phyloP scores from a whole-genome alignment of 257 asterid genomes.

The Nyctanthes arbortristis region DNA sequence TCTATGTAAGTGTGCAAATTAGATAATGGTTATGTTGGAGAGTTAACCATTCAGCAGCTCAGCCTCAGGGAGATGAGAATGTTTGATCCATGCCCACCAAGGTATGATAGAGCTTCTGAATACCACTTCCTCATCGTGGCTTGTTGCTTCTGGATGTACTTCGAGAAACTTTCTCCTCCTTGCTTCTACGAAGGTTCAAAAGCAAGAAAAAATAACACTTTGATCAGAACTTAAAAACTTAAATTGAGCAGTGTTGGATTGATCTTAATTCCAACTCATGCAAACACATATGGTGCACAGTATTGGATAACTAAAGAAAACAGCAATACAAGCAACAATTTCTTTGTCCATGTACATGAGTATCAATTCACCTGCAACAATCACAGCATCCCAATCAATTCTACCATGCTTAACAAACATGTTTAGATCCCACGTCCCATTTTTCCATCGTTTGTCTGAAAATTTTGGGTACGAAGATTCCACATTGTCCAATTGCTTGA shows the following conservation, averaged over 20 bases:
- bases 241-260: not conserved
- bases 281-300: too few relatives aligned
- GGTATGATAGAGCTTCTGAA: conserved; percentile 69
- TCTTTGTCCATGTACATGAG: not conserved
- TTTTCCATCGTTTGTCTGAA: conserved; percentile 58
- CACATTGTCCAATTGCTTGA: not conserved
- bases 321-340: too few relatives aligned
- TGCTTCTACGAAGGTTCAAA: conserved; percentile 43
- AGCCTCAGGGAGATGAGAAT: conserved; percentile 70
- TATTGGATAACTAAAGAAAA: not conserved
- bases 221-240: not conserved
- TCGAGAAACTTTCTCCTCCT: conserved; percentile 61
- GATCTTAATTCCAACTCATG: not conserved
- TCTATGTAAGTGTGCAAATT: not conserved
- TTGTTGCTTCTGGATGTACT: conserved; percentile 59
- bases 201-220: not conserved
- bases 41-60: conserved; percentile 59
- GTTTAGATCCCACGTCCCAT: conserved; percentile 77
- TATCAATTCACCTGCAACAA: conserved; percentile 50
- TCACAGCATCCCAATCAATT: conserved; percentile 74
- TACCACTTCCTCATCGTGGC: conserved; percentile 56
- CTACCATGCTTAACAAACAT: conserved; percentile 62
- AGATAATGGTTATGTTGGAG: not conserved
- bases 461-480: conserved; percentile 30
- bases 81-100: conserved; percentile 76